Evolutionary conservation across 495 filamentous ascomycete species (phyloP).

Genomic region (Darksidea phi): DNA sequence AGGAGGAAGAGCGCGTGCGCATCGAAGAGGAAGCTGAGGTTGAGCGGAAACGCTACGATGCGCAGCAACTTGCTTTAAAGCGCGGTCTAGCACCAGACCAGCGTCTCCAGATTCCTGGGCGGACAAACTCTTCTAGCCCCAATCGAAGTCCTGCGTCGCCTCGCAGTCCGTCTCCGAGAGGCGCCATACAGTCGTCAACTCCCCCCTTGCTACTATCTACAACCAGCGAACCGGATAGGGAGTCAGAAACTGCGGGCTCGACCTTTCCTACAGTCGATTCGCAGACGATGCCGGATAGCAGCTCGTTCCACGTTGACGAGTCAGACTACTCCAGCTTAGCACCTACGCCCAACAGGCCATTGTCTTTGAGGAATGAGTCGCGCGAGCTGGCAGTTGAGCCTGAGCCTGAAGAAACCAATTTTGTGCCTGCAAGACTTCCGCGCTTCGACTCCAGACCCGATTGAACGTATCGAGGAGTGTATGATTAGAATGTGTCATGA

Average conservation of each 20-base stretch:
- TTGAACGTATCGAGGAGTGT: conserved; percentile 5
- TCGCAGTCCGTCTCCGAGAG: conserved; percentile 4
- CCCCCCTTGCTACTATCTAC: conserved; percentile 18
- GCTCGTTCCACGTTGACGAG: conserved; percentile 29
- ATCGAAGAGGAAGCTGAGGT: conserved; percentile 70
- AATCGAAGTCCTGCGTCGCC: conserved; percentile 2
- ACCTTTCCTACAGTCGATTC: conserved; percentile 26
- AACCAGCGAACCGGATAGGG: background rate
- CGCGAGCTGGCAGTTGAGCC: background rate
- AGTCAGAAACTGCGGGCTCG: background rate
- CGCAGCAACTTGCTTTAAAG: conserved; percentile 66
- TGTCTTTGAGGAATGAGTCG: conserved; percentile 15
- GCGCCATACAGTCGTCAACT: background rate
- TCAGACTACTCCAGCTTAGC: conserved; percentile 21
- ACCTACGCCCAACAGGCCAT: conserved; percentile 27
- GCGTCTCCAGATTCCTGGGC: background rate
- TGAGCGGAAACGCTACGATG: conserved; percentile 67
- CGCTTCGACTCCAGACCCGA: conserved; percentile 21
- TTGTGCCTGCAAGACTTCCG: conserved; percentile 30
- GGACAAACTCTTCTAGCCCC: background rate
- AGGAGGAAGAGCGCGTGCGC: conserved; percentile 69
- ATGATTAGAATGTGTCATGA: no score
- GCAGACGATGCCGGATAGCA: conserved; percentile 30
- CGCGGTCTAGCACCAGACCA: conserved; percentile 55
- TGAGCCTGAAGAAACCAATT: conserved; percentile 3